A percentile compares a stretch with the other conserved stretches of the same genome.
phyloP scores from a whole-genome alignment of 2,329 filamentous ascomycete genomes.

The Stachybotrys chartarum region DNA sequence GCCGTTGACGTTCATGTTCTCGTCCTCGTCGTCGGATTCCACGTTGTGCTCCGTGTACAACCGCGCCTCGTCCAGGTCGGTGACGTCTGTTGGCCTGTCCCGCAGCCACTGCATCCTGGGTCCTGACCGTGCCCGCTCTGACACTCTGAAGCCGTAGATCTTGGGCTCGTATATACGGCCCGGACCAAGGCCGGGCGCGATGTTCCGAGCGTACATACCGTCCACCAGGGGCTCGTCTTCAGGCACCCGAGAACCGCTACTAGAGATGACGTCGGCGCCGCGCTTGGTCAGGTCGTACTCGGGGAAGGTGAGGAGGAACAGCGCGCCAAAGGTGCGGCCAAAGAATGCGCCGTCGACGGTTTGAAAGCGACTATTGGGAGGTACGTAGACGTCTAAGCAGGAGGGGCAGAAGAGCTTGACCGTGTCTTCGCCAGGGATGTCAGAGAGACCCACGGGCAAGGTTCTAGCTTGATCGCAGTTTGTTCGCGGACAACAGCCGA shows the following conservation, averaged over 20 bases:
- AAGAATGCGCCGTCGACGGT: slow-evolving; percentile 98
- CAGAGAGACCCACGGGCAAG: slow-evolving; percentile 85
- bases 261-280: slow-evolving; percentile 50
- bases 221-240: slow-evolving; percentile 59
- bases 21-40: slow-evolving; percentile 53
- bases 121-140: slow-evolving; percentile 80
- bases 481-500: slow-evolving; percentile 90
- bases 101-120: slow-evolving; percentile 97
- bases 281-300: slow-evolving; percentile 82
- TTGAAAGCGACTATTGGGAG: slow-evolving; percentile 94
- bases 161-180: slow-evolving; percentile 86
- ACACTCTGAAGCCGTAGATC: slow-evolving; percentile 95
- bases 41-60: slow-evolving; percentile 44
- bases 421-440: slow-evolving; percentile 92
- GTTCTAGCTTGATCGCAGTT: slow-evolving; percentile 87
- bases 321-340: slow-evolving; percentile 89
- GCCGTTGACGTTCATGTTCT: slow-evolving; percentile 36
- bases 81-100: slow-evolving; percentile 71
- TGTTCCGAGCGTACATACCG: slow-evolving; percentile 78
- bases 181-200: slow-evolving; percentile 77
- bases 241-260: slow-evolving; percentile 22
- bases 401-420: slow-evolving; percentile 98
- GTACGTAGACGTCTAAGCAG: slow-evolving; percentile 94
- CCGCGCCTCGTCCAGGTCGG: slow-evolving; percentile 75
- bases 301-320: slow-evolving; percentile 98